A percentile compares a stretch with the other conserved stretches of the same genome.
Conservation (phyloP, 2,329 filamentous ascomycete genomes). For the Ascochyta viciae-villosae region DNA sequence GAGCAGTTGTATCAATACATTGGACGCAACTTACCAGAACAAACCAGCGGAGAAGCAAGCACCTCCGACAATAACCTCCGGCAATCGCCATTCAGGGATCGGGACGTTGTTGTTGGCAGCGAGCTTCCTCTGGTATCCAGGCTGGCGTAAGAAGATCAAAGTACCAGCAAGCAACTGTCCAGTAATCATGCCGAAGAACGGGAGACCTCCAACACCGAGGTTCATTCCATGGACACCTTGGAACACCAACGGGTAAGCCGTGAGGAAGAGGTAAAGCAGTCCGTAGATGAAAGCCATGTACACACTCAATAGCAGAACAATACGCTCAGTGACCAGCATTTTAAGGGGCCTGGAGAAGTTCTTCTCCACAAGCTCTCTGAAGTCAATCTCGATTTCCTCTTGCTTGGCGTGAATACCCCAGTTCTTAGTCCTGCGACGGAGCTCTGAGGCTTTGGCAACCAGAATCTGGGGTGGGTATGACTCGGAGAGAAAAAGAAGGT, state of each 20-base stretch:
- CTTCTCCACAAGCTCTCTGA: constrained; percentile 59
- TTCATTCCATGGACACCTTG: constrained; percentile 73
- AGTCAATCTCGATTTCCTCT: constrained; percentile 61
- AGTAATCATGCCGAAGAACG: constrained; percentile 84
- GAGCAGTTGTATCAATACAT: no score
- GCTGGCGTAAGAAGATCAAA: constrained; percentile 69
- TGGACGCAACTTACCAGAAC: constrained; percentile 31
- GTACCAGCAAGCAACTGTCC: constrained; percentile 74
- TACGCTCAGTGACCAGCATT: constrained; percentile 58
- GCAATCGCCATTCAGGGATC: constrained; percentile 64
- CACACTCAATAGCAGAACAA: constrained; percentile 50
- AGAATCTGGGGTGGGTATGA: constrained; percentile 66
- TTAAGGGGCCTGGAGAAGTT: constrained; percentile 60
- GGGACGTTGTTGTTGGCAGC: constrained; percentile 58
- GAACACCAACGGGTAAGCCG: constrained; percentile 84
- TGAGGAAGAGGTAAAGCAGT: constrained; percentile 84
- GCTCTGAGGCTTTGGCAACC: constrained; percentile 61
- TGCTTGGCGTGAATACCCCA: constrained; percentile 68
- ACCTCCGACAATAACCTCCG: constrained; percentile 62
- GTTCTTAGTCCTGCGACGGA: constrained; percentile 64
- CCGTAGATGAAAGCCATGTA: constrained; percentile 60
- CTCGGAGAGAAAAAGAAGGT: constrained; percentile 63
- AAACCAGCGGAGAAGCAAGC: constrained; percentile 51
- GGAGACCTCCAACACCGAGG: constrained; percentile 74
- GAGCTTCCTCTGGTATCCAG: constrained; percentile 66